Percentiles rank a stretch among this genome's conserved stretches.
These are phyloP conservation scores for Citrullus mucosospermus DNA, from an alignment of 306 rosid genomes.

Conservation along the genomic window DNA sequence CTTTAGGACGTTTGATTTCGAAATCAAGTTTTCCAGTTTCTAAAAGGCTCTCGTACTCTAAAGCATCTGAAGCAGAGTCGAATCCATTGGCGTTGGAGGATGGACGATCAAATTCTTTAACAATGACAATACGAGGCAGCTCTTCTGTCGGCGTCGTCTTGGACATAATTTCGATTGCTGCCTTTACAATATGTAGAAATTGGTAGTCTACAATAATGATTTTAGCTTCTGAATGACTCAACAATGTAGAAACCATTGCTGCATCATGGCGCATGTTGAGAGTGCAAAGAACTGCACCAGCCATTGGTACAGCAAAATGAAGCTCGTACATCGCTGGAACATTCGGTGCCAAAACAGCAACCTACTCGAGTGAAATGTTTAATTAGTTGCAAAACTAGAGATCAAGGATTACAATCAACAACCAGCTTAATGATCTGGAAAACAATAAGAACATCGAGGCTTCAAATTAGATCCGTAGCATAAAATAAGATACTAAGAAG, in stretches of 20 bases:
- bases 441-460: not conserved
- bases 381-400: not conserved
- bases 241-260: constrained; percentile 33
- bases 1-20: constrained; percentile 23
- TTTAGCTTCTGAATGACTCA: constrained; percentile 41
- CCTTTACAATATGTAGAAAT: not conserved
- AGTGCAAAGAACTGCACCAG: constrained; percentile 49
- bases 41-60: constrained; percentile 18
- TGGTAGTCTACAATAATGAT: constrained; percentile 44
- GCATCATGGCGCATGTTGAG: constrained; percentile 66
- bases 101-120: not conserved
- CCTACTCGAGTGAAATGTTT: not conserved
- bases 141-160: not conserved
- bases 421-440: not conserved
- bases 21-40: constrained; percentile 29
- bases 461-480: not conserved
- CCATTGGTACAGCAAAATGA: constrained; percentile 65
- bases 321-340: constrained; percentile 72
- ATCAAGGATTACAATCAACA: not conserved
- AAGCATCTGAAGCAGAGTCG: not conserved
- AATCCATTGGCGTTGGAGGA: not conserved
- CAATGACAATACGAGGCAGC: not conserved
- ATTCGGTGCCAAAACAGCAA: constrained; percentile 51
- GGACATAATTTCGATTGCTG: constrained; percentile 9
- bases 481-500: not conserved